Percentiles rank a stretch among this genome's conserved stretches.
These are phyloP conservation scores for Neurospora sublineolata DNA, from an alignment of 495 filamentous ascomycete genomes.

Conservation along the genomic window DNA sequence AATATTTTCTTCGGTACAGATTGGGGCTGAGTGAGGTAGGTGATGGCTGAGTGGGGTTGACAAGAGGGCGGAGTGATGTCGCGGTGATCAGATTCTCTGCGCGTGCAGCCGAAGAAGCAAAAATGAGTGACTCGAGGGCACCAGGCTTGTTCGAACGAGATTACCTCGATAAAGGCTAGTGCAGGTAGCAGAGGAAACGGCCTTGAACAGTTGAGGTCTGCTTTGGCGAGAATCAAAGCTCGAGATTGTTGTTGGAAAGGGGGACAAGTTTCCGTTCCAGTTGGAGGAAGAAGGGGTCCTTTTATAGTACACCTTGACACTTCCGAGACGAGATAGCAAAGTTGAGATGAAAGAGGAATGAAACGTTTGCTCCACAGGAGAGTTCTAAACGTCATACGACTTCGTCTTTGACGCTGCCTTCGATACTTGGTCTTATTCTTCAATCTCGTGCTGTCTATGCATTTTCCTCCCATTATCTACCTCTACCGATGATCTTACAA, in stretches of 20 bases:
- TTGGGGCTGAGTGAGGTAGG: no score
- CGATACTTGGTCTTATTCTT: not conserved
- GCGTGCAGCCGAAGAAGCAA: not conserved
- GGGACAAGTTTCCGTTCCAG: not conserved
- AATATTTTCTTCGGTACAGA: no score
- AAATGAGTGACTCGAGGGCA: not conserved
- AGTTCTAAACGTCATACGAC: no score
- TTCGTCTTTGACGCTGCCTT: no score
- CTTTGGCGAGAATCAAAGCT: not conserved
- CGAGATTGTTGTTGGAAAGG: not conserved
- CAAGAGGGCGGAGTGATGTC: no score
- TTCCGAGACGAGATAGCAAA: not conserved
- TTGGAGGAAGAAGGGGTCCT: not conserved
- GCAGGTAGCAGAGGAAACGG: not conserved
- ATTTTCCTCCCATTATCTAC: not conserved
- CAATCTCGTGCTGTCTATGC: not conserved
- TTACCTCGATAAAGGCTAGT: not conserved
- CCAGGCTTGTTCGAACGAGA: not conserved
- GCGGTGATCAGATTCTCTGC: not conserved
- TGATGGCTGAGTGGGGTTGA: no score
- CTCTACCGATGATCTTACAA: not conserved
- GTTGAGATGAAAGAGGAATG: not conserved
- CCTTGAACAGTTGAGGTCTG: not conserved
- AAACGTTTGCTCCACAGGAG: no score
- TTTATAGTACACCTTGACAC: not conserved